Base-by-base conservation (phyloP, 2,329 filamentous ascomycete species). In the Colletotrichum coccodes region DNA sequence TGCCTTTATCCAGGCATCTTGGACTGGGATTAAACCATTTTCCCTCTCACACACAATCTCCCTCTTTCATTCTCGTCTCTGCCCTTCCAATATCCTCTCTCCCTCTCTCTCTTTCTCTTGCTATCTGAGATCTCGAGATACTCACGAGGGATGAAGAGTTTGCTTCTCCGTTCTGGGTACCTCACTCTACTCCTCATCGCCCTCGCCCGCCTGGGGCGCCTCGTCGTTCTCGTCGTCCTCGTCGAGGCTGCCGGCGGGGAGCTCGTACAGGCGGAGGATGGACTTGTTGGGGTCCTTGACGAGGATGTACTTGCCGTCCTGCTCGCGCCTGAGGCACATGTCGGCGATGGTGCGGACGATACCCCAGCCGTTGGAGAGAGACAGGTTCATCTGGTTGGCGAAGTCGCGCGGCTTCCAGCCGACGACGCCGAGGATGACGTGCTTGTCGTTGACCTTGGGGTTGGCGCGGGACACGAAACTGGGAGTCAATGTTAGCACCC, bases 401-500 rank as follows among this genome's bases (percentile, higher is more conserved):
- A 99, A 98, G 79, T 99, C 97, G 76, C 93, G 92, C 42, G 96
- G 96, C 87, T 99, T 99, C 91, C 97, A 98, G 82, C 95, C 95
- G 36, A 98, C 89, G 65, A 99, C 96, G 75, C 96, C 96, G 60
- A 99, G 90, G 73, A 99, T 91, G 78, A 98, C 93, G 84, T 99
- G 96, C 82, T 94, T 94, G 79, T 97, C 93, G 79, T 96, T 94
- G 76, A 89, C 90, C 86, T 96, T 95, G 74, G 96, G 95, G 86
- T 95, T 97, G 75, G 91, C 89, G 76, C 96, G 94, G 61, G 95
- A 98, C 72, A 99, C 94, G 84, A 99, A 99, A 76, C 95, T 95
- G 74, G 16, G 60, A 52, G 9, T 11, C 23, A 2, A 50, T 46
- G 72, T 81, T 79, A 81, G 76, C 56, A 60, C 59, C 38, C 38